phyloP scores from a whole-genome alignment of 495 filamentous ascomycete species.

The Penicillium steckii region DNA sequence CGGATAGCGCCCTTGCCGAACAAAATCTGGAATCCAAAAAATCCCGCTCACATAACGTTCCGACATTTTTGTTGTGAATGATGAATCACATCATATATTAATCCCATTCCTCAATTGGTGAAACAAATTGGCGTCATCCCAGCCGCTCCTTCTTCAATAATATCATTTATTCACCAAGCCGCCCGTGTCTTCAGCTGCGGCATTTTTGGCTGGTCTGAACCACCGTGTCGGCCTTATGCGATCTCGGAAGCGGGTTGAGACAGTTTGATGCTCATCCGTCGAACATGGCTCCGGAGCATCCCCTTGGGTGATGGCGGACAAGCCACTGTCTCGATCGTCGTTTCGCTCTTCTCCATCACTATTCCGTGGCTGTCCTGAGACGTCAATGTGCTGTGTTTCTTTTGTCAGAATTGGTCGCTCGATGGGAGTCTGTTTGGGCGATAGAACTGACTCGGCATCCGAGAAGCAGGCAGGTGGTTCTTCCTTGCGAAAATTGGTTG shows the following conservation, averaged over 20 bases:
- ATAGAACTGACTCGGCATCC: constrained; percentile 45
- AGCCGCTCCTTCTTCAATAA: neutral
- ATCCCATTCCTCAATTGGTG: neutral
- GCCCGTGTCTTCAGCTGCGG: constrained; percentile 3
- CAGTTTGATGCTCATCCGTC: constrained; percentile 33
- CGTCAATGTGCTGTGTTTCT: constrained; percentile 37
- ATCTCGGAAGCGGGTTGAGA: constrained; percentile 20
- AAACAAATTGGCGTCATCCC: neutral
- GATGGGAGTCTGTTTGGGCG: constrained; percentile 14
- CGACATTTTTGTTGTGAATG: constrained; percentile 43
- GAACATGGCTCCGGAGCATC: constrained; percentile 34
- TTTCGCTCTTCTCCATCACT: constrained; percentile 31
- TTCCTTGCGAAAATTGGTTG: constrained; percentile 48
- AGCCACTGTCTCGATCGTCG: constrained; percentile 24
- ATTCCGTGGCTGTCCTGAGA: constrained; percentile 33
- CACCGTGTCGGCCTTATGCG: constrained; percentile 16
- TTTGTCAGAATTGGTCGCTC: constrained; percentile 32
- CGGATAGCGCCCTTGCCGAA: constrained; percentile 8
- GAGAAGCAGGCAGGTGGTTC: constrained; percentile 39
- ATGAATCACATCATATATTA: constrained; percentile 1
- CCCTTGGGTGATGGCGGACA: constrained; percentile 29
- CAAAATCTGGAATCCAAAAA: constrained; percentile 28
- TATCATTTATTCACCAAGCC: neutral
- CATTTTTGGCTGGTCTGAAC: constrained; percentile 8
- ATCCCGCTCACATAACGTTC: constrained; percentile 44